A percentile compares a stretch with the other conserved stretches of the same genome.
Evolutionary conservation across 2,329 filamentous ascomycete genomes (phyloP).

Genomic region (Didymella sp.): DNA sequence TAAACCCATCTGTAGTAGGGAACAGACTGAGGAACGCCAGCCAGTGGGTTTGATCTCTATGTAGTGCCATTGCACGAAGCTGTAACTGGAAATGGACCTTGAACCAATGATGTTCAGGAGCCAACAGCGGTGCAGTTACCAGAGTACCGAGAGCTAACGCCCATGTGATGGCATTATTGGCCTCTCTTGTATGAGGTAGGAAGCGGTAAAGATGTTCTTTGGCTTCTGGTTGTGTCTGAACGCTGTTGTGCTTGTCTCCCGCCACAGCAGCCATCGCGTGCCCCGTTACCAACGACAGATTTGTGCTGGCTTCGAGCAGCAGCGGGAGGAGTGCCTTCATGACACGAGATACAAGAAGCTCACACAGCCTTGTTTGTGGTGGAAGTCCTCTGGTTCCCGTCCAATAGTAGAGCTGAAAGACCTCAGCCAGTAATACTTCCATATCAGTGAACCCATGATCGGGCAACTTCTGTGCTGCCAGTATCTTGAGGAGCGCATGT

Average conservation of each 20-base stretch:
- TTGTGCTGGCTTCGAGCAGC: constrained; percentile 18
- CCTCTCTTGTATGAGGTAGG: constrained; percentile 13
- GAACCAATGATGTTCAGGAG: constrained; percentile 30
- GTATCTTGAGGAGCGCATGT: constrained; percentile 20
- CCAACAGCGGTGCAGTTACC: constrained; percentile 16
- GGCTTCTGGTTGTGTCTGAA: neutral
- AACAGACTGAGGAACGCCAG: constrained; percentile 19
- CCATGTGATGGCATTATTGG: constrained; percentile 28
- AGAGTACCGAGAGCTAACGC: constrained; percentile 27
- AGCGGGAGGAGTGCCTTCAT: constrained; percentile 27
- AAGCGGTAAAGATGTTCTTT: constrained; percentile 5
- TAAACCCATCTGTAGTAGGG: constrained; percentile 20
- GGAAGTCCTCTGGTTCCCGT: constrained; percentile 23
- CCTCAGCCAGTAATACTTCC: constrained; percentile 27
- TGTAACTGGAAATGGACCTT: constrained; percentile 23
- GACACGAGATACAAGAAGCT: constrained; percentile 25
- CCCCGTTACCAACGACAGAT: constrained; percentile 2
- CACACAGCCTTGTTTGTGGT: constrained; percentile 27
- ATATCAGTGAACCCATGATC: constrained; percentile 17
- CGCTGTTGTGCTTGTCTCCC: neutral
- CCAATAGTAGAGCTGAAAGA: constrained; percentile 31
- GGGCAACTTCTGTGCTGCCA: constrained; percentile 22
- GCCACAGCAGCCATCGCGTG: neutral
- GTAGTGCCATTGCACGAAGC: constrained; percentile 17
- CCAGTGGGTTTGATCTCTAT: constrained; percentile 13